Conservation (phyloP, 768 basidiomycete species). For the Tephrocybe rancida region DNA sequence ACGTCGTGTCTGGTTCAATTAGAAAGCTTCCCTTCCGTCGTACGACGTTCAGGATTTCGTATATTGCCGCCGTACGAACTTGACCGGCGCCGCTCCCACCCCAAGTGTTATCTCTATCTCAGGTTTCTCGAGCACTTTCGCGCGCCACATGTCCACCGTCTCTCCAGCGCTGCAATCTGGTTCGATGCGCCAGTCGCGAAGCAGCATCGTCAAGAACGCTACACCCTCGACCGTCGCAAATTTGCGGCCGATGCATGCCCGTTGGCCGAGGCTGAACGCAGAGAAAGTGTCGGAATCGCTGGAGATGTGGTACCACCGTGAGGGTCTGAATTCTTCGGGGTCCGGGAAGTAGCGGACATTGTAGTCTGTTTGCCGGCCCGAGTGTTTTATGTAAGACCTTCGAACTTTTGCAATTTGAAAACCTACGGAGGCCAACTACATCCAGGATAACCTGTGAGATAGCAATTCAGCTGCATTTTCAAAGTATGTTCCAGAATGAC, state of each 20-base stretch:
- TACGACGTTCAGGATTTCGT: no score
- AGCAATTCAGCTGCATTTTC: no score
- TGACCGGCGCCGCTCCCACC: constrained; percentile 31
- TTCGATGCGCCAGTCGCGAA: constrained; percentile 57
- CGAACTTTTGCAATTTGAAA: not conserved
- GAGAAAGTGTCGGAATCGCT: constrained; percentile 43
- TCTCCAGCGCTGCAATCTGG: constrained; percentile 39
- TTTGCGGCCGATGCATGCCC: constrained; percentile 56
- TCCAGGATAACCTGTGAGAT: not conserved
- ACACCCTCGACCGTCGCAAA: constrained; percentile 55
- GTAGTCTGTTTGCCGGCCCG: constrained; percentile 33
- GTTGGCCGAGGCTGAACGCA: constrained; percentile 51
- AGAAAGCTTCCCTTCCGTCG: no score
- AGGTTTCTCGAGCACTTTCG: constrained; percentile 34
- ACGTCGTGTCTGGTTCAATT: no score
- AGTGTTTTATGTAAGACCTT: not conserved
- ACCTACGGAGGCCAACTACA: constrained; percentile 2
- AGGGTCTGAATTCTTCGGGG: constrained; percentile 47
- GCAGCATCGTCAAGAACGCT: constrained; percentile 49
- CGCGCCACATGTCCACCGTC: constrained; percentile 38
- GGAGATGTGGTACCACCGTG: constrained; percentile 46
- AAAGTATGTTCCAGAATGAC: not conserved
- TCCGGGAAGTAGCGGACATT: constrained; percentile 51
- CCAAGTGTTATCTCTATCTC: constrained; percentile 37
- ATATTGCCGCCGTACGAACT: constrained; percentile 24